Conservation (phyloP, 768 basidiomycete genomes). For the Tulasnella sp. region DNA sequence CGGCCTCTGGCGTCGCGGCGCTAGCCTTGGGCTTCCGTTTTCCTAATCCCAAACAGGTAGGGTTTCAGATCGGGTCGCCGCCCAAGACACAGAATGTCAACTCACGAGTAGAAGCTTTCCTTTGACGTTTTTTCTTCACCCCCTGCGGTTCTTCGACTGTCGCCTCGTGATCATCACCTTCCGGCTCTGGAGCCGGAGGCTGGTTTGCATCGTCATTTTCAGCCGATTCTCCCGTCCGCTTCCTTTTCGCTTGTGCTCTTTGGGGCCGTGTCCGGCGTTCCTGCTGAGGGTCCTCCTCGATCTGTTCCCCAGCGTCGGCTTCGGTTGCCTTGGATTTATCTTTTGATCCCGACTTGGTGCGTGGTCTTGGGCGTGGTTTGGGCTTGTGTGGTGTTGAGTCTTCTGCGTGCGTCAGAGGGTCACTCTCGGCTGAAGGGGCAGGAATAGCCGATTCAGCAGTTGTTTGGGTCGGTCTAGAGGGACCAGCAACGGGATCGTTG, state of each 20-base stretch:
- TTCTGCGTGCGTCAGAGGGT: background rate
- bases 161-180: background rate
- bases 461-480: background rate
- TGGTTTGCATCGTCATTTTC: background rate
- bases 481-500: background rate
- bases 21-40: background rate
- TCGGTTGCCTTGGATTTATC: background rate
- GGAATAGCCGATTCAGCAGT: background rate
- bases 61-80: constrained; percentile 36
- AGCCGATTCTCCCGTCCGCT: background rate
- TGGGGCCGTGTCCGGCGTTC: background rate
- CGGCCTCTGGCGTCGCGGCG: background rate
- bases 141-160: background rate
- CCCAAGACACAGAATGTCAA: background rate
- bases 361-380: background rate
- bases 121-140: background rate
- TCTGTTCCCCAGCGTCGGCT: background rate
- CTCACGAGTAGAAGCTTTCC: background rate
- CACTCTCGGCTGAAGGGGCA: background rate
- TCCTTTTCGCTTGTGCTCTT: constrained; percentile 30
- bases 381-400: background rate
- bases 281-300: background rate
- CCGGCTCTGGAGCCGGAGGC: background rate
- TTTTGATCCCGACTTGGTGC: background rate
- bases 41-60: background rate